Percentiles rank a stretch among this genome's conserved stretches.
These are phyloP conservation scores for Exophiala viscosa DNA, from an alignment of 2,329 filamentous ascomycete species.

Conservation along the genomic window DNA sequence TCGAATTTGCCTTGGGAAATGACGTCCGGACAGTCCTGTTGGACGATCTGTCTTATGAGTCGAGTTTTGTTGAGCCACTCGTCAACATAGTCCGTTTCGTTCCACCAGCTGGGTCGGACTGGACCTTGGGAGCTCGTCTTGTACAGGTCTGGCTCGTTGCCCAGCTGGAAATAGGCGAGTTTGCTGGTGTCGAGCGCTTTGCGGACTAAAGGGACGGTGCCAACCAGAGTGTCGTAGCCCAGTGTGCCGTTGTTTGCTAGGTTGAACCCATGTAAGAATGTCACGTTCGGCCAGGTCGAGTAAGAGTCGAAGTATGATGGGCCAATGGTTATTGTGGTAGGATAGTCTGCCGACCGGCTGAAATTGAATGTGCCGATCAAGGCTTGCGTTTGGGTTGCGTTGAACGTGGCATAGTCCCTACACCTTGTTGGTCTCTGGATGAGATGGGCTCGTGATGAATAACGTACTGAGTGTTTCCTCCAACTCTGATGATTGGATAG, in stretches of 20 bases:
- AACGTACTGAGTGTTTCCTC: conserved; percentile 59
- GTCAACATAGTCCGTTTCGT: conserved; percentile 52
- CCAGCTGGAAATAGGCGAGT: conserved; percentile 59
- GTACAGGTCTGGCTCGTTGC: conserved; percentile 62
- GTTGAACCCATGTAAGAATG: conserved; percentile 62
- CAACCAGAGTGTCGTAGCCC: conserved; percentile 51
- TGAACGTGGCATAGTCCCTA: conserved; percentile 59
- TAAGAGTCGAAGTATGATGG: conserved; percentile 63
- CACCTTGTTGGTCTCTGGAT: background rate
- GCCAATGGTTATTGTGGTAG: conserved; percentile 58
- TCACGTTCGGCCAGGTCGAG: conserved; percentile 52
- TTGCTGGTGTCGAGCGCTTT: conserved; percentile 50
- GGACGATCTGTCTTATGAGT: conserved; percentile 46
- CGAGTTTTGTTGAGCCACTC: conserved; percentile 58
- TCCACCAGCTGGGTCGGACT: conserved; percentile 52
- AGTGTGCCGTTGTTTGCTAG: conserved; percentile 51
- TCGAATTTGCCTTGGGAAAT: conserved; percentile 41
- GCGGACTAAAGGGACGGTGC: conserved; percentile 56
- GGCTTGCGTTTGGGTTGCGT: conserved; percentile 49
- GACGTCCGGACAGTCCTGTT: conserved; percentile 51
- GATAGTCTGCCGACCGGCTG: conserved; percentile 55
- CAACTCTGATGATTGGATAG: conserved; percentile 60
- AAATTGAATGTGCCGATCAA: conserved; percentile 53
- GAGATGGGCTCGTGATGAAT: no score
- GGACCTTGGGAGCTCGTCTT: conserved; percentile 50